Evolutionary conservation across 805 yeast species (phyloP).

Genomic region (Candida coquimbonensis): DNA sequence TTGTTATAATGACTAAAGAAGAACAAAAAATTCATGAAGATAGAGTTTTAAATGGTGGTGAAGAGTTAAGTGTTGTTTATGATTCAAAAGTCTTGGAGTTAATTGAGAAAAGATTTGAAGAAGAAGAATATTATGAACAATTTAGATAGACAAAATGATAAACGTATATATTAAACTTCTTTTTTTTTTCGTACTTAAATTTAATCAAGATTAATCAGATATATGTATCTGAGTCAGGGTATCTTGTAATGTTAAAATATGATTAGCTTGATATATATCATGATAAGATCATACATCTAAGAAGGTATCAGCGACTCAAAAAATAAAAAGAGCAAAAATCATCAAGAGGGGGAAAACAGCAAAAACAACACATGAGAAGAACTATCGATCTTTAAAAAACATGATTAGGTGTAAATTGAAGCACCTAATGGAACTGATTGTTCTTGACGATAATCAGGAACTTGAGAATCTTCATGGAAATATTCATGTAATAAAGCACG

Average conservation of each 20-base stretch:
- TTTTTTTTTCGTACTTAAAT: neutral
- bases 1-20: slow-evolving; percentile 82
- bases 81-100: slow-evolving; percentile 46
- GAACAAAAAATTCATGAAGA: slow-evolving; percentile 80
- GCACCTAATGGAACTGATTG: slow-evolving; percentile 25
- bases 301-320: too few species aligned
- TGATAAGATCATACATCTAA: too few species aligned
- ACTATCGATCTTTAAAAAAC: too few species aligned
- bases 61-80: slow-evolving; percentile 57
- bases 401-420: slow-evolving; percentile 18
- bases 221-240: neutral
- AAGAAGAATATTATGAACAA: slow-evolving; percentile 68
- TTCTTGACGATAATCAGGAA: slow-evolving; percentile 21
- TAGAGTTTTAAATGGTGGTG: slow-evolving; percentile 64
- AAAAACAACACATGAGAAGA: neutral
- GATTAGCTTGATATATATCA: too few species aligned
- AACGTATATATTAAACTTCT: neutral
- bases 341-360: neutral
- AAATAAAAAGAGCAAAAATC: neutral
- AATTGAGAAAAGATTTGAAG: slow-evolving; percentile 59
- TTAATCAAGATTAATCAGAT: too few species aligned
- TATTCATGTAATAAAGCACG: slow-evolving; percentile 88
- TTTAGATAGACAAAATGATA: slow-evolving; percentile 27
- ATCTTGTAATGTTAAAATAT: neutral
- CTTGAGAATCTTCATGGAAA: slow-evolving; percentile 48